Base-by-base conservation (phyloP, 805 yeast genomes). In the Pichia eremophila region DNA sequence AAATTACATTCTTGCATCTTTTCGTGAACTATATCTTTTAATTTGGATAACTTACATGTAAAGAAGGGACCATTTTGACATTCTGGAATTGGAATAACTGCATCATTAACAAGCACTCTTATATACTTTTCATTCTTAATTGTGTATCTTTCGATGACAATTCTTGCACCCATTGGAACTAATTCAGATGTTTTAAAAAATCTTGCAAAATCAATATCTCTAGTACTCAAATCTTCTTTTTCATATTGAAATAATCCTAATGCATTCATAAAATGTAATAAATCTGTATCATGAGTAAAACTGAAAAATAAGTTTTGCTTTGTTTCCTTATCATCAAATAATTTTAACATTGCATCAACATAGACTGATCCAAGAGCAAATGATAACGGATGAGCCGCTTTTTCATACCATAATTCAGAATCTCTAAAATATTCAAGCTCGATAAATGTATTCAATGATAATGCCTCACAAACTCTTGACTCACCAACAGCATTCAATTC, bases 401-500 rank as follows among this genome's bases (percentile, higher is more conserved):
- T 70, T 39, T 72, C 65, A 60, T 83, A 83, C 67, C 77, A 86
- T 57, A 75, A 73, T 44, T 62, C 64, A 39, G 83, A 65, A 52
- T 85, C 90, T 29, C 69, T 68, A 19, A 72, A 67, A 63, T 85
- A 87, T 44, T 79, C 79, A 54, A 73, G 75, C 36, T 73, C 75
- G 45, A 82, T 65, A 69, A 78, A 81, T 51, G 85, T 91, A 25
- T 79, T 79, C 54, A 73, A 73, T 39, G 87, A 81, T 65, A 86
- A 79, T 32, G 83, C 70, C 37, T 72, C 71, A 64, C 95, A 85
- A 52, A 85, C 78, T 34, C 73, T 72, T 15, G 93, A 83, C 46
- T 65, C 61, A 10, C 93, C 95, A 48, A 70, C 71, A 10, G 78
- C 84, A 47, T 84, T 85, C 41, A 84, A 65, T 64, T 86, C 95